These are phyloP conservation scores for Venturia nashicola DNA, from an alignment of 2,329 filamentous ascomycete genomes.

Conservation along the genomic window DNA sequence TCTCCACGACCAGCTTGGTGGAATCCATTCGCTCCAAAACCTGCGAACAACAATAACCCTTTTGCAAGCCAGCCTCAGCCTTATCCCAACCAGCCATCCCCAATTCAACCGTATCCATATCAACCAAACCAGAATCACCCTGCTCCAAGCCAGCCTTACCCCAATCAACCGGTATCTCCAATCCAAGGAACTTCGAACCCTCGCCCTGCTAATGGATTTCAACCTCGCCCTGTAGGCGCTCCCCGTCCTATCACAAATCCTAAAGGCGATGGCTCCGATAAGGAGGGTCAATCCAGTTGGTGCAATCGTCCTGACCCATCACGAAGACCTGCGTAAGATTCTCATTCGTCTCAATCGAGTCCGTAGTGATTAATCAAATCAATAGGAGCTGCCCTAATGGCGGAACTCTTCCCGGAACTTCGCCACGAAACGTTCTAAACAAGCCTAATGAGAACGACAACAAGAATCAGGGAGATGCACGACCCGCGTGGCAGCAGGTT, in stretches of 20 bases:
- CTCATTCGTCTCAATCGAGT: background rate
- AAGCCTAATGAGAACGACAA: background rate
- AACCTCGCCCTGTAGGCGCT: background rate
- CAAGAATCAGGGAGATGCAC: background rate
- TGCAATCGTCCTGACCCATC: constrained; percentile 3
- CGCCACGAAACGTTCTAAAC: background rate
- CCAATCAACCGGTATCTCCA: background rate
- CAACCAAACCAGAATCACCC: background rate
- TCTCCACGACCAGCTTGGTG: background rate
- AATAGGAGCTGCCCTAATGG: background rate
- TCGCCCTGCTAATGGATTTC: background rate
- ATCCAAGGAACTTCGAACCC: background rate
- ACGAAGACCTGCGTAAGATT: constrained; percentile 1
- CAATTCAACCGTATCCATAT: background rate
- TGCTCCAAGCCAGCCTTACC: background rate
- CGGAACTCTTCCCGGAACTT: background rate
- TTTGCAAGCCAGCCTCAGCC: background rate
- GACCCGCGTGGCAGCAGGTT: background rate
- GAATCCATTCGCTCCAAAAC: background rate
- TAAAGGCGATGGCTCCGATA: background rate
- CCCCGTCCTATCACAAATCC: background rate
- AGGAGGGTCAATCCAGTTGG: background rate
- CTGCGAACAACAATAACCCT: background rate
- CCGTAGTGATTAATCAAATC: background rate
- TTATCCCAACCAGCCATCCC: background rate